Conservation (phyloP, 306 rosid genomes). For the Pterocarpus macrocarpus region DNA sequence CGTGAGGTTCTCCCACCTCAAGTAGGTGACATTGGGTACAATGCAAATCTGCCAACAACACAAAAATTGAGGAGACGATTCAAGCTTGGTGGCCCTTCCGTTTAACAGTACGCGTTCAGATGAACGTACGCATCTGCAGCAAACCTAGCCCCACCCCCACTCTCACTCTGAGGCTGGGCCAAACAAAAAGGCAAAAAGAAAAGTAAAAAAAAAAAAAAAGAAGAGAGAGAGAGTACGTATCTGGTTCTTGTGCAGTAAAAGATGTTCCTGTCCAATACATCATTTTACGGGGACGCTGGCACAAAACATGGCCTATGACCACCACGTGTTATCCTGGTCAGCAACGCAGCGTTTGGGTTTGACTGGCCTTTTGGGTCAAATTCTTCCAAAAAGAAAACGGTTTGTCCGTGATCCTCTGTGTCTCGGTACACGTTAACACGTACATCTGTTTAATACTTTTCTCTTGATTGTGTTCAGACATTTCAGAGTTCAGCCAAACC, state of each 20-base stretch:
- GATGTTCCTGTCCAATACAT: background rate
- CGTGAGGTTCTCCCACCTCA: background rate
- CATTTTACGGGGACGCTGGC: conserved; percentile 14
- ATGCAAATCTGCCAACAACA: background rate
- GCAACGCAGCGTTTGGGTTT: background rate
- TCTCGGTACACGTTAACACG: conserved; percentile 45
- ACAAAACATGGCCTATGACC: background rate
- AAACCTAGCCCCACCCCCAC: background rate
- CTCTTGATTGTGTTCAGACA: background rate
- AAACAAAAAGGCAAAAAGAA: too few relatives aligned
- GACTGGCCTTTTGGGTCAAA: conserved; percentile 44
- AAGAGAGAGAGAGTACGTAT: background rate
- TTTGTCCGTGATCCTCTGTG: conserved; percentile 49
- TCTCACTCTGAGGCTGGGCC: background rate
- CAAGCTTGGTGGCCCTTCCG: conserved; percentile 2
- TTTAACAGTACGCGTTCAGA: background rate
- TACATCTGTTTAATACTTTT: background rate
- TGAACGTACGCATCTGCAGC: conserved; percentile 21
- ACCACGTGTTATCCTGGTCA: conserved; percentile 39
- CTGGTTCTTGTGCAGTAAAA: background rate
- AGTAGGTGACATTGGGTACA: background rate
- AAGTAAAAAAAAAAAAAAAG: background rate
- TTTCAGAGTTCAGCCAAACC: background rate
- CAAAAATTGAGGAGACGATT: conserved; percentile 15
- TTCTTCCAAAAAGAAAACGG: background rate